Evolutionary conservation across 2,329 filamentous ascomycete genomes (phyloP).

Genomic region (Alternaria triticimaculans): DNA sequence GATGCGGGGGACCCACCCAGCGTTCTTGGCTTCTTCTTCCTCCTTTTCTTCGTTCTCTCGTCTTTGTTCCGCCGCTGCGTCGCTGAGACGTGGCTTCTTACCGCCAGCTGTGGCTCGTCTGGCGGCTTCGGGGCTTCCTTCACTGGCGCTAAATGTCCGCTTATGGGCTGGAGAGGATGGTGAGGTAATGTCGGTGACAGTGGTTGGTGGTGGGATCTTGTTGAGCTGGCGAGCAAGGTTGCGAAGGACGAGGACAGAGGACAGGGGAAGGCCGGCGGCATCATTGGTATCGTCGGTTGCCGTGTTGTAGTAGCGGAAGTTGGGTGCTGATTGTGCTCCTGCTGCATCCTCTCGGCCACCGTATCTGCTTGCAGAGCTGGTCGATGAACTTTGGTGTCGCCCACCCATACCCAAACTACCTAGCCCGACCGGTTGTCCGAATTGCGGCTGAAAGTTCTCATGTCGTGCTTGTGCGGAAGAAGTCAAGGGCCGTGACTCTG

Average conservation of each 20-base stretch:
- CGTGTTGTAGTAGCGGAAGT: constrained; percentile 54
- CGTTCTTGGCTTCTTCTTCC: constrained; percentile 58
- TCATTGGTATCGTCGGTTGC: constrained; percentile 59
- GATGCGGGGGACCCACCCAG: constrained; percentile 70
- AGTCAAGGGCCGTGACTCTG: constrained; percentile 36
- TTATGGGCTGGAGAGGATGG: constrained; percentile 38
- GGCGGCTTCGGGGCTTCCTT: constrained; percentile 32
- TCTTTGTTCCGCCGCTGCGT: constrained; percentile 39
- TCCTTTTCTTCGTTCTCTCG: constrained; percentile 46
- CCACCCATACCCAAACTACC: constrained; percentile 37
- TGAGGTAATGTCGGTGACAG: constrained; percentile 28
- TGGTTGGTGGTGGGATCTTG: constrained; percentile 43
- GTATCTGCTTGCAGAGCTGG: constrained; percentile 29
- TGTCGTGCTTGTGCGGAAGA: constrained; percentile 36
- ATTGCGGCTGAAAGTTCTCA: constrained; percentile 42
- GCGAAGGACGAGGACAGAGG: constrained; percentile 76
- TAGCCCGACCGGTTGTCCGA: constrained; percentile 38
- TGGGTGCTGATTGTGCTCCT: constrained; percentile 27
- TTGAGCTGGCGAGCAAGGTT: constrained; percentile 69
- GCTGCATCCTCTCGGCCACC: constrained; percentile 25
- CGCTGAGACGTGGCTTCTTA: constrained; percentile 53
- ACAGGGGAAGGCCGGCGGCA: constrained; percentile 79
- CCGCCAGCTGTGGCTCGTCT: constrained; percentile 39
- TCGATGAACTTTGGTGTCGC: constrained; percentile 21
- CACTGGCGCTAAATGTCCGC: constrained; percentile 39